Base-by-base conservation (phyloP, 768 basidiomycete genomes). In the Mycena galericulata region DNA sequence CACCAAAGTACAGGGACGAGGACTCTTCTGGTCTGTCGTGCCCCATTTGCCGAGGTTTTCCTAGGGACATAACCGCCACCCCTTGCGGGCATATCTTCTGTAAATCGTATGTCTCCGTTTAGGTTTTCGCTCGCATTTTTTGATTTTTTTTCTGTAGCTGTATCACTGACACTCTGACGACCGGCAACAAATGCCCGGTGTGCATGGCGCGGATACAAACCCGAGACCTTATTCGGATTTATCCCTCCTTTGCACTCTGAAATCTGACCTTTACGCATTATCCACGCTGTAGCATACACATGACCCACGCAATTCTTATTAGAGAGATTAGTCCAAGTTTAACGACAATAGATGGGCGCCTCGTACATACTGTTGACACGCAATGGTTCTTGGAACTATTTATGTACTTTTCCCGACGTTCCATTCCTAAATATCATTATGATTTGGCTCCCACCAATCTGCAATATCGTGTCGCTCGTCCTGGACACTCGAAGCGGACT, bases 31-130 rank as follows among this genome's bases (percentile, higher is more conserved):
- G 71, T 1, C 49, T 80, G 26, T 75, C 77, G 8, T 82, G 81
- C 51, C 77, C 80, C 1, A 67, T 79, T 24, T 82, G 80, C 63
- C 72, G 74, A 18, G 59, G 64, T 8, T 76, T 79, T 71, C 80
- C 81, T 1, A 77, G 76, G 58, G 74, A 76, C 47, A 75, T 74
- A 49, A 76, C 75, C 22, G 69, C 79, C 27, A 78, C 76, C 17
- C 43, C 67, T 18, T 82, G 81, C 56, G 81, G 81, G 6, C 81
- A 75, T 29, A 77, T 71, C 53, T 79, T 70, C 41, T 74, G 72
- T 45, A 60, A 65, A 46, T 64, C 68, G 71, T 72, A 62, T 40
- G 63, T 36, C 24, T 7, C 41, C n/a, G n/a, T 46, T 14, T 32
- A 34, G 27, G 17, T 8, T 2, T 41, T 22, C n/a, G 8, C 20